These are phyloP conservation scores for Leccinellum albellum DNA, from an alignment of 768 basidiomycete genomes.

Conservation along the genomic window DNA sequence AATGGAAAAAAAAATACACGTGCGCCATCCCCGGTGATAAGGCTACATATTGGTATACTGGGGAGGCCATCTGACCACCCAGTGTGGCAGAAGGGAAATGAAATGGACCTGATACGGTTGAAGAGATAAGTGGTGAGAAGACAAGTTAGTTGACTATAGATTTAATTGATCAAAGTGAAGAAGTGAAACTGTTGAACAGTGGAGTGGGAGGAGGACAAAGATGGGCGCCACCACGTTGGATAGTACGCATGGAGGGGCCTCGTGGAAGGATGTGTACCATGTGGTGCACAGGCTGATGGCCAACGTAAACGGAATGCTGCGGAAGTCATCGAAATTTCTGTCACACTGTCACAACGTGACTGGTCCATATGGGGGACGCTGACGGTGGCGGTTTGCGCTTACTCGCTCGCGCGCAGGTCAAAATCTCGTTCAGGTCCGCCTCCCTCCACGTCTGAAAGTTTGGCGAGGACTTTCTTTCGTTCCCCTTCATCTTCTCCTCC, in stretches of 20 bases:
- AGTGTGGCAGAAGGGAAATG: background rate
- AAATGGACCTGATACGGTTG: background rate
- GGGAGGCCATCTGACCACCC: background rate
- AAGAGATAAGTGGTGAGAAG: background rate
- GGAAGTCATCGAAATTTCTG: conserved; percentile 5
- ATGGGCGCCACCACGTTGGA: background rate
- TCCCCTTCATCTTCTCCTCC: conserved; percentile 1
- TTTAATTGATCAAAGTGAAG: background rate
- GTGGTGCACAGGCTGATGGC: background rate
- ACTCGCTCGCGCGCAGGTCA: conserved; percentile 4
- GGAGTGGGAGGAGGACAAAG: background rate
- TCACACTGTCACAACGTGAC: conserved; percentile 5
- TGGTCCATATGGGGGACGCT: conserved; percentile 1
- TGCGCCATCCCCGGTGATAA: background rate
- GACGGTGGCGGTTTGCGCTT: background rate
- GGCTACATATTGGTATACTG: too few species aligned
- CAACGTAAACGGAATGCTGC: conserved; percentile 16
- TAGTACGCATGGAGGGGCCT: background rate
- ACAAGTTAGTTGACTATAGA: too few species aligned
- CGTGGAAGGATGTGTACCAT: background rate
- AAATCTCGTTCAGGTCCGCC: conserved; percentile 17
- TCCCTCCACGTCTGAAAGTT: conserved; percentile 25
- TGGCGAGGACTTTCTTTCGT: conserved; percentile 22
- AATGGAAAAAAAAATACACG: background rate
- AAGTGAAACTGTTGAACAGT: background rate